A percentile compares a stretch with the other conserved stretches of the same genome.
phyloP scores from a whole-genome alignment of 306 rosid species.

The Acacia crassicarpa region DNA sequence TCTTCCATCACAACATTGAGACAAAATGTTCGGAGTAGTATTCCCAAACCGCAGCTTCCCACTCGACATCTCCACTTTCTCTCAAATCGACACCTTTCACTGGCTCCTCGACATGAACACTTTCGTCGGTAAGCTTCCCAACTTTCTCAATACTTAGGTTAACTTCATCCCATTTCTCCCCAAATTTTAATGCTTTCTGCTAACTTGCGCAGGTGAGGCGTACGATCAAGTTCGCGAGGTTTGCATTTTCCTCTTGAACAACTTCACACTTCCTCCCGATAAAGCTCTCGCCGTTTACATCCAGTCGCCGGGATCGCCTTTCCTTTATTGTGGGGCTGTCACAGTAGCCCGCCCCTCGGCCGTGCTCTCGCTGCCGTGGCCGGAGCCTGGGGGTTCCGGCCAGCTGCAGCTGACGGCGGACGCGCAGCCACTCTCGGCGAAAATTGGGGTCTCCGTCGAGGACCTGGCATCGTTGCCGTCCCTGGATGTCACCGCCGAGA shows the following conservation, averaged over 20 bases:
- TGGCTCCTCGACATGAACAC: conserved; percentile 94
- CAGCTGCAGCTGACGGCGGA: conserved; percentile 70
- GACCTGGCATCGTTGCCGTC: conserved; percentile 82
- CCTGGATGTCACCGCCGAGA: conserved; percentile 70
- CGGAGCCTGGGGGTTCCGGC: conserved; percentile 53
- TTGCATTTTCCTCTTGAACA: conserved; percentile 80
- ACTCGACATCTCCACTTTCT: conserved; percentile 80
- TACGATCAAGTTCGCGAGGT: conserved; percentile 75
- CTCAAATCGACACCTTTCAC: conserved; percentile 88
- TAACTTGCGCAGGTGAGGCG: conserved; percentile 68
- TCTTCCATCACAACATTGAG: background rate
- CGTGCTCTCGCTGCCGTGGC: conserved; percentile 73
- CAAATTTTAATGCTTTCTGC: background rate
- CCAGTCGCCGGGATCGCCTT: conserved; percentile 86
- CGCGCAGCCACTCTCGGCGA: conserved; percentile 67
- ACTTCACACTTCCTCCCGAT: conserved; percentile 84
- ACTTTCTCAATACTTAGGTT: background rate
- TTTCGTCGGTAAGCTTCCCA: conserved; percentile 60
- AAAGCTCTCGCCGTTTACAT: conserved; percentile 86
- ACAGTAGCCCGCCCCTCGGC: conserved; percentile 81
- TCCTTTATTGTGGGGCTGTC: conserved; percentile 78
- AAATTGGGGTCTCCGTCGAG: conserved; percentile 89
- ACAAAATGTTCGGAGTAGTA: conserved; percentile 81
- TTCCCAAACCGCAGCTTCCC: conserved; percentile 96
- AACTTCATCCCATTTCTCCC: background rate